Base-by-base conservation (phyloP, 352 stramenopile species). In the Globisporangium solare region DNA sequence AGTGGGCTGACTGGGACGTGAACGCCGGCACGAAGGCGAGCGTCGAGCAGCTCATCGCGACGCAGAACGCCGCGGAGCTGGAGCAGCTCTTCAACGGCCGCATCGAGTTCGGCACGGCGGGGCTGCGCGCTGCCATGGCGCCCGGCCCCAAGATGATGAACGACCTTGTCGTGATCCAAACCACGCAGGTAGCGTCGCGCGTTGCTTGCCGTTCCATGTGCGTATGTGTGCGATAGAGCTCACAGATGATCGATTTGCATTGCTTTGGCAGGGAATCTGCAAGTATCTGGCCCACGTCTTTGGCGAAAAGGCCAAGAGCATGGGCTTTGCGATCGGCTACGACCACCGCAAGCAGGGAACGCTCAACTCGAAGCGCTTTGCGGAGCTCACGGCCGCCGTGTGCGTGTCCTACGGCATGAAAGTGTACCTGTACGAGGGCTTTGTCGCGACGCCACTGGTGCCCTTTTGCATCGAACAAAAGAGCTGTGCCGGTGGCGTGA, bases 361-460 rank as follows among this genome's bases (percentile, higher is more conserved):
- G 21, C 69, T 98, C 32, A 96, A 76, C 55, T 97, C 91, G 31
- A 80, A 89, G 63, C 71, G 85, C 24, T 97, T 98, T 60, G 91
- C 88, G 0, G 66, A 87, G 56, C 79, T 96, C 63, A 84, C 87
- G 42, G 83, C 92, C 35, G 79, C 79, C 3, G 90, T 96, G 1
- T 95, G 83, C 54, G 61, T 95, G 6, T 72, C 82, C 18, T 63
- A 70, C 32, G 89, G 89, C 47, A 79, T 97, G 61, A 93, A 89
- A 51, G 92, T 97, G n/a, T 95, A 88, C 56, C 69, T 98, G 4
- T 96, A 94, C 58, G 76, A 93, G 31, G 79, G 80, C 37, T 94
- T 96, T 60, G 93, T 98, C n/a, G 79, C 91, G n/a, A 99, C 97
- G 10, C 97, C 96, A 10, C 71, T 99, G 31, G 91, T 99, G 67